A percentile compares a stretch with the other conserved stretches of the same genome.
These are phyloP conservation scores for Solanum habrochaites DNA, from an alignment of 257 asterid genomes.

Conservation along the genomic window DNA sequence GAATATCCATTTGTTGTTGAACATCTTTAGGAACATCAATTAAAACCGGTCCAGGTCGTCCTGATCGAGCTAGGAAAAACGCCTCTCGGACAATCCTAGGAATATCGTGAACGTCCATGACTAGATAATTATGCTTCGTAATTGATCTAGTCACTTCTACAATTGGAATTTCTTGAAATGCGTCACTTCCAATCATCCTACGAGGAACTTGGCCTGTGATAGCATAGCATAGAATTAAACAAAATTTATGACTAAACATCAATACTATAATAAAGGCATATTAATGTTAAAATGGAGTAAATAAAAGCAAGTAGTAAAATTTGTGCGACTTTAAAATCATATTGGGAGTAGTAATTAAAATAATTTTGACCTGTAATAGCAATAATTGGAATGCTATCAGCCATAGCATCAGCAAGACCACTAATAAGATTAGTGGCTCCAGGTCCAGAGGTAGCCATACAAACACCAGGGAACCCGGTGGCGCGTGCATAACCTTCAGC, in stretches of 20 bases:
- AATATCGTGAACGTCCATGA: slow-evolving; percentile 56
- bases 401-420: slow-evolving; percentile 64
- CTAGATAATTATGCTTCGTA: slow-evolving; percentile 74
- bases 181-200: slow-evolving; percentile 74
- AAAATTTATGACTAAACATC: too few relatives aligned
- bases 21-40: slow-evolving; percentile 80
- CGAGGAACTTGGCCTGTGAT: slow-evolving; percentile 60
- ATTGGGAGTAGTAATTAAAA: too few relatives aligned
- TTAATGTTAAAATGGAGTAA: too few relatives aligned
- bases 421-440: slow-evolving; percentile 85
- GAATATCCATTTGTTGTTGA: slow-evolving; percentile 73
- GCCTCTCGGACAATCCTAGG: slow-evolving; percentile 69
- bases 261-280: too few relatives aligned
- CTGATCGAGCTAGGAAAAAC: slow-evolving; percentile 42
- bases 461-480: slow-evolving; percentile 59
- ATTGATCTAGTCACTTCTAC: slow-evolving; percentile 78
- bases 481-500: slow-evolving; percentile 92
- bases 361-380: slow-evolving; percentile 50
- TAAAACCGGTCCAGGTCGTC: slow-evolving; percentile 74
- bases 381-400: slow-evolving; percentile 68
- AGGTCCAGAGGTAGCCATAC: slow-evolving; percentile 88
- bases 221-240: background rate
- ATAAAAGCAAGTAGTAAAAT: too few relatives aligned
- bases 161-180: slow-evolving; percentile 79
- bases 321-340: too few relatives aligned